These are phyloP conservation scores for Arachnomyces sp. DNA, from an alignment of 2,329 filamentous ascomycete species.

Conservation along the genomic window DNA sequence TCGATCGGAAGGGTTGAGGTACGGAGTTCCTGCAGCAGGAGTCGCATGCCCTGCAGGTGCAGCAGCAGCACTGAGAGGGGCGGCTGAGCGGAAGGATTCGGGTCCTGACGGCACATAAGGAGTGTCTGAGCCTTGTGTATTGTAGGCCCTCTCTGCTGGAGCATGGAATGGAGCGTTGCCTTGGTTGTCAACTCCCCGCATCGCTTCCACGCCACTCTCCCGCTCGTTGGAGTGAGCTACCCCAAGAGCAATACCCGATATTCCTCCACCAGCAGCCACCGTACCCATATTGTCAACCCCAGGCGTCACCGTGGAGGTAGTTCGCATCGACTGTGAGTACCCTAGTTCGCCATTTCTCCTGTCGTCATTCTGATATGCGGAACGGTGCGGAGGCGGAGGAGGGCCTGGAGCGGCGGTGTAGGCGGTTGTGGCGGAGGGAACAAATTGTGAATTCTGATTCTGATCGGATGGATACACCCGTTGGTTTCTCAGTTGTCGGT, in stretches of 20 bases:
- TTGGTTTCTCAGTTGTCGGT: slow-evolving; percentile 9
- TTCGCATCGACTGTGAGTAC: slow-evolving; percentile 25
- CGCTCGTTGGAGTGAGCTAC: slow-evolving; percentile 57
- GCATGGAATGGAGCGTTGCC: slow-evolving; percentile 17
- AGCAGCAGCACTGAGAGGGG: slow-evolving; percentile 26
- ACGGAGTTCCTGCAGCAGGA: slow-evolving; percentile 25
- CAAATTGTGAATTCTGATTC: slow-evolving; percentile 3
- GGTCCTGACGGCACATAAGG: slow-evolving; percentile 27
- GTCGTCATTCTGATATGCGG: slow-evolving; percentile 5
- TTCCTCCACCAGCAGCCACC: slow-evolving; percentile 52
- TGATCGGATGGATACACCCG: slow-evolving; percentile 7
- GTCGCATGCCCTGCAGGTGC: slow-evolving; percentile 26
- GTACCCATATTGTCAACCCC: slow-evolving; percentile 61
- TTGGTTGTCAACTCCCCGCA: slow-evolving; percentile 35
- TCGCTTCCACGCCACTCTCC: slow-evolving; percentile 57
- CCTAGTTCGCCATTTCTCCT: slow-evolving; percentile 12
- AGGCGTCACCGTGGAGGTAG: slow-evolving; percentile 43
- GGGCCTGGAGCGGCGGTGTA: slow-evolving; percentile 10
- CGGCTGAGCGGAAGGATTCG: slow-evolving; percentile 32
- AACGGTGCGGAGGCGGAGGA: slow-evolving; percentile 9
- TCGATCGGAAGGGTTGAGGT: slow-evolving; percentile 34
- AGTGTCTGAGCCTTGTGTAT: slow-evolving; percentile 29
- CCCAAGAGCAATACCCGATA: slow-evolving; percentile 58
- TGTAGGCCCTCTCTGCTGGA: slow-evolving; percentile 27
- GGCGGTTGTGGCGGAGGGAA: slow-evolving; percentile 9